Percentiles rank a stretch among this genome's conserved stretches.
Evolutionary conservation across 1,284 basidiomycete species (phyloP).

Genomic region (Sphagnurus paluster): DNA sequence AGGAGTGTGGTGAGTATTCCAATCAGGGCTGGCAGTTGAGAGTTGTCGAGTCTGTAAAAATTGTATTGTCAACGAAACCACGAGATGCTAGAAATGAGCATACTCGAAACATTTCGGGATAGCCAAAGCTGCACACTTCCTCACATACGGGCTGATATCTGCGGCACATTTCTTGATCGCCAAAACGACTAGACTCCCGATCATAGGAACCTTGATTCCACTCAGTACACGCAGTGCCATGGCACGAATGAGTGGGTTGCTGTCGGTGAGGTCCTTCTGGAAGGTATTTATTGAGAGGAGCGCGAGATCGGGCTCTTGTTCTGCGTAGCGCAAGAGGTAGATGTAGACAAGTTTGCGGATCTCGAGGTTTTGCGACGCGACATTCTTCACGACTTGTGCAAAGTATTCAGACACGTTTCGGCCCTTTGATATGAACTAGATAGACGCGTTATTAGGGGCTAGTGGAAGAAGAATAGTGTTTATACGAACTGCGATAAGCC

Average conservation of each 20-base stretch:
- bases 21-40: slow-evolving; percentile 73
- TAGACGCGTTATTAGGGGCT: slow-evolving; percentile 7
- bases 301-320: slow-evolving; percentile 91
- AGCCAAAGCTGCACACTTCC: slow-evolving; percentile 89
- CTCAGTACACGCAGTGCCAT: slow-evolving; percentile 95
- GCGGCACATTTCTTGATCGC: slow-evolving; percentile 90
- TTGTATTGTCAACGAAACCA: slow-evolving; percentile 5
- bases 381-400: slow-evolving; percentile 93
- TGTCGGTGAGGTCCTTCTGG: slow-evolving; percentile 93
- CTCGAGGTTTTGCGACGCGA: slow-evolving; percentile 88
- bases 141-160: slow-evolving; percentile 91
- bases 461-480: not conserved
- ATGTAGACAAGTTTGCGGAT: slow-evolving; percentile 98
- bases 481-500: slow-evolving; percentile 78
- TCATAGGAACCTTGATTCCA: slow-evolving; percentile 87
- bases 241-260: slow-evolving; percentile 89
- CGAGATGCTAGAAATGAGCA: slow-evolving; percentile 1
- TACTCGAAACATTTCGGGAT: slow-evolving; percentile 86
- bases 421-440: slow-evolving; percentile 88
- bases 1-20: slow-evolving; percentile 76
- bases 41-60: slow-evolving; percentile 65
- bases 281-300: slow-evolving; percentile 98
- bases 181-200: slow-evolving; percentile 83
- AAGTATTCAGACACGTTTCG: slow-evolving; percentile 92
- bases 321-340: slow-evolving; percentile 92